These are phyloP conservation scores for Paspalum notatum DNA, from an alignment of 176 grass and related monocot genomes.

Conservation along the genomic window DNA sequence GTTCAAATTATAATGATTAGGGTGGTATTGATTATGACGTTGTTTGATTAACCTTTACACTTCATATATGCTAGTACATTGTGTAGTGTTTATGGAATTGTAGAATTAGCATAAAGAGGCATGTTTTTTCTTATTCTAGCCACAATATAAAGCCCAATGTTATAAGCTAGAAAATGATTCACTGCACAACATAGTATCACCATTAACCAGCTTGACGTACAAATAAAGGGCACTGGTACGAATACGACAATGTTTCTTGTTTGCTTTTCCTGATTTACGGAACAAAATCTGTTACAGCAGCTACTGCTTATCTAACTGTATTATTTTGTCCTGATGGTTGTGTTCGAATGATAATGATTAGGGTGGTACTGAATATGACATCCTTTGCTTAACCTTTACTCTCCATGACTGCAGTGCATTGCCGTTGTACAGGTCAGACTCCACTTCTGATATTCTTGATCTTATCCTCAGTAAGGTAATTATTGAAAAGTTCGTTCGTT, in stretches of 20 bases:
- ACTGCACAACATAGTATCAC: background rate
- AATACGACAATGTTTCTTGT: background rate
- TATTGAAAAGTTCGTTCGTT: background rate
- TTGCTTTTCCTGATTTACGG: background rate
- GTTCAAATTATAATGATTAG: background rate
- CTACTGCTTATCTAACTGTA: background rate
- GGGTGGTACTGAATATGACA: background rate
- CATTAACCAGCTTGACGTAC: background rate
- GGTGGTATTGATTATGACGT: background rate
- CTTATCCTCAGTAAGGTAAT: slow-evolving; percentile 76
- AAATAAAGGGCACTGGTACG: background rate
- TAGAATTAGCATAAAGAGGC: background rate
- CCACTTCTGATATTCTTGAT: slow-evolving; percentile 70
- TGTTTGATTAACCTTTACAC: slow-evolving; percentile 22
- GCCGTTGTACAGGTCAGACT: slow-evolving; percentile 60
- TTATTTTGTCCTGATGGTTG: background rate
- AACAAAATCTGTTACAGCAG: background rate
- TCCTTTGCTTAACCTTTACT: slow-evolving; percentile 26
- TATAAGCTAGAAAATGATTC: background rate
- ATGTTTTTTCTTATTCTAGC: background rate
- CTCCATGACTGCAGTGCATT: slow-evolving; percentile 44
- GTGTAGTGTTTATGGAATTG: background rate
- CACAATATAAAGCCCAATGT: background rate
- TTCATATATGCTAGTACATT: slow-evolving; percentile 39
- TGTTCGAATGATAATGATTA: slow-evolving; percentile 1